Evolutionary conservation across 164 flowering plant genomes (phyloP), one percentile per base, ranked within the genome.

Genomic region (Umbilicus rupestris): DNA sequence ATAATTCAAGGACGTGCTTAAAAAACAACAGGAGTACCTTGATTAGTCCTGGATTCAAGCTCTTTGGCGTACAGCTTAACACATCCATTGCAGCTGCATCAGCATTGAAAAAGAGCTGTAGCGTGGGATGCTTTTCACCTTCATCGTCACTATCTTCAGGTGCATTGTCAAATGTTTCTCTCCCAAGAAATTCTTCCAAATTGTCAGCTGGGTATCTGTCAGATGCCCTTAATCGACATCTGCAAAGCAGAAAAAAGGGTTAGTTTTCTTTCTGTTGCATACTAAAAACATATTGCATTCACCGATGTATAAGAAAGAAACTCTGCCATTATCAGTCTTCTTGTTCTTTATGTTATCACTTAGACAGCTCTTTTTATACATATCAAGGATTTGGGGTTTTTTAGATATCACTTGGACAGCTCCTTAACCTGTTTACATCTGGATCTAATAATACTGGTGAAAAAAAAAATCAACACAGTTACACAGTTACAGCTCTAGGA

Each of bases 41-140:
- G 7, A 28, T 62, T n/a, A 28, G 33, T 28, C 65, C 12, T 63
- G 44, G 65, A 20, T 31, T 41, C 15, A 63, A 41, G 65, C 65
- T 63, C 65, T 63, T 63, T n/a, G 65, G 65, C 14, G 42, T 63
- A 20, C 45, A 39, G 22, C 65, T 63, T 22, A 15, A 24, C 26
- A 15, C 30, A 20, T 37, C 65, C 11, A 5, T 14, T 19, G 26
- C 44, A 62, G 24, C 41, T 33, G 10, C 65, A 62, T 37, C 65
- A 28, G 15, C 45, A 9, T 37, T 63, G 29, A 63, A 24, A 26
- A 63, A 39, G 65, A 63, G 65, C 42, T 39, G 24, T 10, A 63
- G 46, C n/a, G 28, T 39, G 65, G 65, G 26, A n/a, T 39, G 29
- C 46, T 37, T 63, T 37, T 33, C 65, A n/a, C 42, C 42, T 12